phyloP scores from a whole-genome alignment of 208 protist species.

The Leishmania martiniquensis region DNA sequence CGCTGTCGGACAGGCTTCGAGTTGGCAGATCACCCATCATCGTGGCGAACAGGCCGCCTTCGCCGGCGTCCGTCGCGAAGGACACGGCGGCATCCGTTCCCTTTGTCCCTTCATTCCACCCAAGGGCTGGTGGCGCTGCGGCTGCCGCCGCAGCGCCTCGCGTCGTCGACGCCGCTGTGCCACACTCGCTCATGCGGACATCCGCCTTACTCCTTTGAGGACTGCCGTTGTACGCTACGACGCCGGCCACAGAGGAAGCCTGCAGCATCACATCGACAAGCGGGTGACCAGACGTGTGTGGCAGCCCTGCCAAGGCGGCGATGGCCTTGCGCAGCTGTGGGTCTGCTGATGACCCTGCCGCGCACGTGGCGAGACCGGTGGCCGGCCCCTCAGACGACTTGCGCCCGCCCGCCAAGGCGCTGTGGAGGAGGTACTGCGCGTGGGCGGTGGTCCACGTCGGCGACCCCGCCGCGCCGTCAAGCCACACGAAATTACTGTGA shows the following conservation, averaged over 20 bases:
- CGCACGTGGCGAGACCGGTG: not conserved
- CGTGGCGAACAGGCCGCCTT: not conserved
- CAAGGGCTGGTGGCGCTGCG: slow-evolving; percentile 8
- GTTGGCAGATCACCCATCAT: slow-evolving; percentile 5
- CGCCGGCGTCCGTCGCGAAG: slow-evolving; percentile 4
- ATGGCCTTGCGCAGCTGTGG: slow-evolving; percentile 3
- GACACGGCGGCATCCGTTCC: slow-evolving; percentile 5
- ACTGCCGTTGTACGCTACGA: not conserved
- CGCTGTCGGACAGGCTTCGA: slow-evolving; percentile 9
- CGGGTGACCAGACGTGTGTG: slow-evolving; percentile 4
- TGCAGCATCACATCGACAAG: slow-evolving; percentile 16
- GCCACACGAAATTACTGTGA: slow-evolving; percentile 1
- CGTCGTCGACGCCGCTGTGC: not conserved
- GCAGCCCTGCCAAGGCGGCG: not conserved
- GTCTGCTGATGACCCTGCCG: not conserved
- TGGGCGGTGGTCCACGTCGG: slow-evolving; percentile 31
- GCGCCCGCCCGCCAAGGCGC: not conserved
- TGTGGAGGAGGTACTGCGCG: slow-evolving; percentile 10
- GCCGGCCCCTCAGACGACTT: not conserved
- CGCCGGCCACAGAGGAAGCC: not conserved
- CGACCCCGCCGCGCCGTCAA: slow-evolving; percentile 15
- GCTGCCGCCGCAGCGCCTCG: slow-evolving; percentile 4
- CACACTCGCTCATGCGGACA: not conserved
- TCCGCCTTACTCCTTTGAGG: not conserved
- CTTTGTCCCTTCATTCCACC: slow-evolving; percentile 31